These are phyloP conservation scores for Ophiostoma fasciatum DNA, from an alignment of 2,329 filamentous ascomycete species.

Conservation along the genomic window DNA sequence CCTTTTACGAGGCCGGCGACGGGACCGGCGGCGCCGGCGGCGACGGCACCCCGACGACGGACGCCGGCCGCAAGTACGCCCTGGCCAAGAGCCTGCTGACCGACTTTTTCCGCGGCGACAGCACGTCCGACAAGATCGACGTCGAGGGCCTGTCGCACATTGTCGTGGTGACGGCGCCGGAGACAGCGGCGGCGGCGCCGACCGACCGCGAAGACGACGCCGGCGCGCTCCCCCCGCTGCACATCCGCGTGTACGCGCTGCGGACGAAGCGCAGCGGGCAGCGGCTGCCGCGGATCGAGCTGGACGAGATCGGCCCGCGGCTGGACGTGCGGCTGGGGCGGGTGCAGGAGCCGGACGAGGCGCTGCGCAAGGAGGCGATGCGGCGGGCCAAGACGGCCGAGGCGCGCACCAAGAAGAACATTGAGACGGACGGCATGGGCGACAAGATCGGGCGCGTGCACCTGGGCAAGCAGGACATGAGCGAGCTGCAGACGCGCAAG, in stretches of 20 bases:
- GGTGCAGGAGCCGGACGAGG: constrained; percentile 60
- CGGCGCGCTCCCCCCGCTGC: constrained; percentile 39
- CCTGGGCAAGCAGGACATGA: constrained; percentile 76
- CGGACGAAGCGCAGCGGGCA: constrained; percentile 75
- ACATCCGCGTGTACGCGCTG: constrained; percentile 72
- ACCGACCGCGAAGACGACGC: constrained; percentile 15
- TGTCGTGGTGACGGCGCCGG: constrained; percentile 64
- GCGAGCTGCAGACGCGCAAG: constrained; percentile 83
- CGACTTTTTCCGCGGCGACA: constrained; percentile 81
- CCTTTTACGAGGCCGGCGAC: constrained; percentile 47
- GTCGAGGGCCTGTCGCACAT: constrained; percentile 91
- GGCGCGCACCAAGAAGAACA: constrained; percentile 89
- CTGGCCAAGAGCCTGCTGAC: constrained; percentile 75
- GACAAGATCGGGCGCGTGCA: constrained; percentile 95
- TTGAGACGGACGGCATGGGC: constrained; percentile 78
- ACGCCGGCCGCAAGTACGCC: constrained; percentile 38
- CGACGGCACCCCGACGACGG: constrained; percentile 7
- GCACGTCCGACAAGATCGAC: constrained; percentile 64
- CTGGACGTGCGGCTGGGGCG: constrained; percentile 85
- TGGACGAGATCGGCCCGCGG: constrained; percentile 42
- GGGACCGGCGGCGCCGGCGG: constrained; percentile 61
- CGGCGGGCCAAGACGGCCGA: constrained; percentile 64
- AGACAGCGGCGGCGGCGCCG: constrained; percentile 25
- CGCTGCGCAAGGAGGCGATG: constrained; percentile 77
- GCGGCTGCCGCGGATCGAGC: constrained; percentile 60